Evolutionary conservation across 1,284 basidiomycete species (phyloP), one percentile per base, ranked within the genome.

Genomic region (Apiotrichum sp.): DNA sequence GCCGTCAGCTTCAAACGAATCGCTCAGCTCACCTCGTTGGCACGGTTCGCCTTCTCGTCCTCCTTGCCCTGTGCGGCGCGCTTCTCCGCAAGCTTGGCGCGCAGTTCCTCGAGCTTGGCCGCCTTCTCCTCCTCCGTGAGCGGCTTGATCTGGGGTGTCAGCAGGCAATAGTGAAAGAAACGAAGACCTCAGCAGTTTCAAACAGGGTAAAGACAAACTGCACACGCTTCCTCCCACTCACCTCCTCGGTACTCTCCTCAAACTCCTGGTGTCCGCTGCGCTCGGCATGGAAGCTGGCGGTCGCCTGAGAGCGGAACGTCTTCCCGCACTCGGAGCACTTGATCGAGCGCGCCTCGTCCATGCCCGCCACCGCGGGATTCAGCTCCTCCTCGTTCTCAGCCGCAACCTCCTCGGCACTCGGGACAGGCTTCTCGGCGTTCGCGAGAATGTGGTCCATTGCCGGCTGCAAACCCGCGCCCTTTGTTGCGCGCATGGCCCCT

Each of bases 71-170:
- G 89, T 46, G 68, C 76, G 0, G 85, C 80, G 32, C 60, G 9
- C 86, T 54, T 93, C 52, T 80, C 83, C 0, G 82, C 81, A 79
- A 93, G 84, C 76, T 86, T 89, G 53, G 81, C 78, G n/a, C 84
- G 80, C 50, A 95, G 76, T 58, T 97, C 92, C 1, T 79, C 83
- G 0, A 98, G 81, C 69, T 86, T 89, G 61, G 85, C 80, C 62
- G 85, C 83, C 81, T 88, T 96, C 75, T 98, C 92, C 68, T 97
- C 92, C 73, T 97, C 92, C 0, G 93, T 98, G 52, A 98, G 77
- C 0, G 95, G 93, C 53, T 73, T 74, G 66, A 74, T 71, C 71
- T 73, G 50, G 6, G 9, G 35, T 16, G 52, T 53, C 45, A 57
- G 55, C 40, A 33, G 22, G 22, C 22, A 22, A 22, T 22, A 22